Base-by-base conservation (phyloP, 441 rosid genomes). In the Bocquillonia castaneifolia region DNA sequence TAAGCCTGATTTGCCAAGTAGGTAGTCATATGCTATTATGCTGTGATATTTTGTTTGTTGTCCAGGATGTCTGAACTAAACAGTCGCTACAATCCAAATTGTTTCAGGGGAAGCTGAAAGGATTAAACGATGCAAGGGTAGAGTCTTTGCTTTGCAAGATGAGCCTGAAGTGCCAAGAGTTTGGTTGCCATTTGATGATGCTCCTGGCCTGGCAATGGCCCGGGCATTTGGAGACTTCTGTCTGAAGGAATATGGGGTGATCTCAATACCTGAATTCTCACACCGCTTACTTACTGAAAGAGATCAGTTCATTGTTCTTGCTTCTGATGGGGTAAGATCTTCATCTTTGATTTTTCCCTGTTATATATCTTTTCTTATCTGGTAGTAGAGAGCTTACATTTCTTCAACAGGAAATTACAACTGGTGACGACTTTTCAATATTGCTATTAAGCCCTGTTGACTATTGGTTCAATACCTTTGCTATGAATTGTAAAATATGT, bases 221-320 rank as follows among this genome's bases (percentile, higher is more conserved):
- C 88, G 99, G 63, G 99, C 99, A 28, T 95, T 95, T 67, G 99
- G 99, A 18, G 99, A 95, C 78, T 95, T 95, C 74, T 95, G 99
- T 82, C 75, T 95, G 69, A 95, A 95, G 86, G 98, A 95, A 18
- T 95, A 92, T 70, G 99, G 99, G 51, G 97, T 95, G 53, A 95
- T 95, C 61, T 95, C 98, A 0, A 73, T 92, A 66, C 99, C 98
- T 5, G 99, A 92, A 70, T 84, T 95, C 70, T 86, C 98, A 60
- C 95, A 90, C 70, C 87, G 88, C 20, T 26, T 80, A 42, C 91
- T 95, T 42, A 89, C 95, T 0, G 99, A 95, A 22, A 81, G 72
- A 70, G 99, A 95, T 79, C 96, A 90, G 59, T 95, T 95, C 82
- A 84, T 95, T 53, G 92, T 95, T 78, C 88, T 95, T 64, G 99